Conservation (phyloP, 139 green algal species). For the Auxenochlorella pyrenoidosa region DNA sequence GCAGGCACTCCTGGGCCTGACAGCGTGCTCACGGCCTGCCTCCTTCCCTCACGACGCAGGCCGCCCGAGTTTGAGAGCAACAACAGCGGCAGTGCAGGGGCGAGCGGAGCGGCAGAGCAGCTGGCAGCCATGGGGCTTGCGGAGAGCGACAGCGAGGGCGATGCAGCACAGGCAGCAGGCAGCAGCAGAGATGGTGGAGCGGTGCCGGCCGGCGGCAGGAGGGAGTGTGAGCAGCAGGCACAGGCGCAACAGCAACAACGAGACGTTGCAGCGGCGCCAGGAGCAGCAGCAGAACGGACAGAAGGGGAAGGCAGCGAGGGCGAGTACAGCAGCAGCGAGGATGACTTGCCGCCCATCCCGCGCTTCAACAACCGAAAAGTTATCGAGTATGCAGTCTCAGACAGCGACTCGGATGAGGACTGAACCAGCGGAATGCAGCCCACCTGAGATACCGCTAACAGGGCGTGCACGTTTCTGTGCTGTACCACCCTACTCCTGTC, state of each 20-base stretch:
- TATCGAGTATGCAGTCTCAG: constrained; percentile 35
- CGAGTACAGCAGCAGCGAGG: constrained; percentile 36
- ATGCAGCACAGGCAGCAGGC: not conserved
- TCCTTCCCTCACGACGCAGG: not conserved
- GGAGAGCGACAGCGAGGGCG: constrained; percentile 1
- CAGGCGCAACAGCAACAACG: not conserved
- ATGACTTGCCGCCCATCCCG: constrained; percentile 40
- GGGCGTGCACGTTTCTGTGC: not conserved
- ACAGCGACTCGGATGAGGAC: constrained; percentile 29
- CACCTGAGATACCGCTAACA: not conserved
- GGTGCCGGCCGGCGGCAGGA: not conserved
- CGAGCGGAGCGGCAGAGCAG: not conserved
- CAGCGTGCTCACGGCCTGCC: not conserved
- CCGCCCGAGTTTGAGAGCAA: constrained; percentile 31
- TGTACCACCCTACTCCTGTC: not conserved
- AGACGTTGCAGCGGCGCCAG: not conserved
- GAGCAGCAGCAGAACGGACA: not conserved
- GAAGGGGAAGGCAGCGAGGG: not conserved
- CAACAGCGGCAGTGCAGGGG: not conserved
- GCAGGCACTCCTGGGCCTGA: not conserved
- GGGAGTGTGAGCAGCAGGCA: not conserved
- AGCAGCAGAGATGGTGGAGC: not conserved
- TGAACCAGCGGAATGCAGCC: not conserved
- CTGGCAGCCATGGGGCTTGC: not conserved
- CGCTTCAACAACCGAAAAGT: constrained; percentile 45